Base-by-base conservation (phyloP, 495 filamentous ascomycete species). In the Hypomontagnella monticulosa region DNA sequence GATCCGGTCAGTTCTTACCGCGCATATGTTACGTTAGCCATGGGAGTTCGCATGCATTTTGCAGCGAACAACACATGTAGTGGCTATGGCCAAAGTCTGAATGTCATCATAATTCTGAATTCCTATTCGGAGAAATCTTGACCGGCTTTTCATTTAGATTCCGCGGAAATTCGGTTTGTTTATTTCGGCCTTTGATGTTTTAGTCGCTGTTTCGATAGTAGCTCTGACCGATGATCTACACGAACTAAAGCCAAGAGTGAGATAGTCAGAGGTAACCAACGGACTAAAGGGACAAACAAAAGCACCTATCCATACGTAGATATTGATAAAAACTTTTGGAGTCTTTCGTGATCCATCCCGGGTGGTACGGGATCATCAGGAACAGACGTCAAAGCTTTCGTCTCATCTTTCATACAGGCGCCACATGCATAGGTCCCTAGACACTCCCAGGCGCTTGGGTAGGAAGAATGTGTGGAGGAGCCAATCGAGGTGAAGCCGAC, bases 401-500 rank as follows among this genome's bases (percentile, higher is more conserved):
- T 69, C 59, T 40, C 55, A 57, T 63, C 55, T 63, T 63, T 46
- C 49, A 9, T 63, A 69, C 66, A 69, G 54, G 34, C 66, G 66
- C 66, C 66, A 69, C 66, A 63, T 63, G 66, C 66, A 63, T 60
- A 48, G 49, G 46, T 6, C 56, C 66, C 60, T 69, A 60, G 66
- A 69, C 66, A 56, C 59, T 63, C 32, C 66, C 66, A 52, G 54
- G 66, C 37, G 55, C 55, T 47, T 69, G 66, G 66, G 66, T 60
- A 55, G 46, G 44, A 47, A 50, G 30, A 18, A 60, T 33, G 32
- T 63, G 66, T 63, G 66, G 66, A 67, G 66, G 66, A 62, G 33
- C 69, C 69, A 71, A 71, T 71, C 55, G 69, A 71, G 69, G 69
- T 61, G 41, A 61, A 32, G 69, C 69, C 69, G 69, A 65, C 43